Percentiles rank a stretch among this genome's conserved stretches.
phyloP scores from a whole-genome alignment of 2,329 filamentous ascomycete genomes.

The Sporothrix mexicana region DNA sequence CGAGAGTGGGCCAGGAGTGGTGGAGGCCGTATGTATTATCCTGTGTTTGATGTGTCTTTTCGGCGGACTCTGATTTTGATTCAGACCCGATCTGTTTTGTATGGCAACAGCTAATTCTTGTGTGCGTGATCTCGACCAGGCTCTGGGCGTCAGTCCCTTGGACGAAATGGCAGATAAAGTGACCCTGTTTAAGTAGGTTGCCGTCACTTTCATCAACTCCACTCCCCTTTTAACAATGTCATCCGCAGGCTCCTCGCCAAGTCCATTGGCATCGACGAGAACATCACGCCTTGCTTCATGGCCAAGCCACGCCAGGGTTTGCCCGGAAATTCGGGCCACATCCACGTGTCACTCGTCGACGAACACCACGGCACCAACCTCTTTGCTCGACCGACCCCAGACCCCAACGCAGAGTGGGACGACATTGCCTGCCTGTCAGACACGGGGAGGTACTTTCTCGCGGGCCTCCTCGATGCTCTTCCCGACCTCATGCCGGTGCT shows the following conservation, averaged over 20 bases:
- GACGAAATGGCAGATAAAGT: constrained; percentile 90
- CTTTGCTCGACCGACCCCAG: constrained; percentile 73
- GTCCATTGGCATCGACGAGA: constrained; percentile 81
- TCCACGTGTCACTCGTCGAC: constrained; percentile 89
- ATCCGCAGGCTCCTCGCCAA: constrained; percentile 80
- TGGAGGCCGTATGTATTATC: constrained; percentile 66
- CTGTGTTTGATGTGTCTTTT: no score
- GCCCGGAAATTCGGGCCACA: constrained; percentile 93
- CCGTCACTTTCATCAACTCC: no score
- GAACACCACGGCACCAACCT: constrained; percentile 79
- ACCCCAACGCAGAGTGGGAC: constrained; percentile 72
- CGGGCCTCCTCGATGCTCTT: constrained; percentile 84
- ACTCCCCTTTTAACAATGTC: no score
- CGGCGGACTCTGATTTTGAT: no score
- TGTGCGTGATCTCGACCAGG: no score
- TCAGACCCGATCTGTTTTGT: no score
- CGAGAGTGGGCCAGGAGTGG: constrained; percentile 91
- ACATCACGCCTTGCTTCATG: constrained; percentile 98
- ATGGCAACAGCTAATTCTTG: no score
- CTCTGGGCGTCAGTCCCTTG: constrained; percentile 87
- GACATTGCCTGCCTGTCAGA: constrained; percentile 85
- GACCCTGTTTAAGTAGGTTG: constrained; percentile 76
- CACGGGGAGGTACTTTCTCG: constrained; percentile 88
- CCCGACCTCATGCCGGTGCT: constrained; percentile 95
- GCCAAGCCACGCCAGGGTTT: constrained; percentile 91